phyloP scores from a whole-genome alignment of 2,329 filamentous ascomycete species.

The Botryotinia calthae region DNA sequence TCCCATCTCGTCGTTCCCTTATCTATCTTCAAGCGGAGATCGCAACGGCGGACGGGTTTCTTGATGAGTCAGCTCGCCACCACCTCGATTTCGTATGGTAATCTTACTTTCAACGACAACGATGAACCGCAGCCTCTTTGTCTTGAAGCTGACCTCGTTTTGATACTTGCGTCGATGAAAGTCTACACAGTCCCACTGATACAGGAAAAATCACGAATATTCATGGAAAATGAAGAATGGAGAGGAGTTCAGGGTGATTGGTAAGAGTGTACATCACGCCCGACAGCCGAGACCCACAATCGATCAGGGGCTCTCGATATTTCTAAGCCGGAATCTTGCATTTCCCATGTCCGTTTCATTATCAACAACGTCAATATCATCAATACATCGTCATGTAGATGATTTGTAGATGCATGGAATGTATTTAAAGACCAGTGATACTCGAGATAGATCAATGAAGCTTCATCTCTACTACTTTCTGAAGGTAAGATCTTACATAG shows the following conservation, averaged over 20 bases:
- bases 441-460: neutral
- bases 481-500: neutral
- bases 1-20: constrained; percentile 11
- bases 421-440: neutral
- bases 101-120: neutral
- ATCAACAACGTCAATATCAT: neutral
- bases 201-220: neutral
- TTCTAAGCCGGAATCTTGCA: neutral
- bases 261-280: neutral
- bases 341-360: neutral
- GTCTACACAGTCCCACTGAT: neutral
- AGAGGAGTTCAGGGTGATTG: neutral
- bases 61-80: constrained; percentile 10
- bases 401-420: neutral
- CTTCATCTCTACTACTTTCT: neutral
- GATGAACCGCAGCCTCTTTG: neutral
- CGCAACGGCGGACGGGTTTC: neutral
- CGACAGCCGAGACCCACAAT: neutral
- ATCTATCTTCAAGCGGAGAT: neutral
- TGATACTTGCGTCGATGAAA: neutral
- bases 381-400: neutral
- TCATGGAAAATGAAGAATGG: neutral
- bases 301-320: neutral
- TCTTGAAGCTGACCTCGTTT: neutral
- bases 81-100: neutral